Base-by-base conservation (phyloP, 2,329 filamentous ascomycete species). In the Camillea tinctor region DNA sequence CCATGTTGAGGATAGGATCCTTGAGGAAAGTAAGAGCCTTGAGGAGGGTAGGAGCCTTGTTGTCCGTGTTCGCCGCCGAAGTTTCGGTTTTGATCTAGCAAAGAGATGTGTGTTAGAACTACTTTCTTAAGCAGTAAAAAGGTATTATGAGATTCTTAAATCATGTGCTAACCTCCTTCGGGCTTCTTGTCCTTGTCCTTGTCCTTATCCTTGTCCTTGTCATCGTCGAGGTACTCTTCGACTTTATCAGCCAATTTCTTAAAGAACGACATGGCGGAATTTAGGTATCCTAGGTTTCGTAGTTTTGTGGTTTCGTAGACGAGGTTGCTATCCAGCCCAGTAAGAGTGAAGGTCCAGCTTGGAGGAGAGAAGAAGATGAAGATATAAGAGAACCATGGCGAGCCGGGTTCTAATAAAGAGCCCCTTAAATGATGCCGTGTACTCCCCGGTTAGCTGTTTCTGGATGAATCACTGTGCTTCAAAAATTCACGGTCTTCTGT, bases 171-270 rank as follows among this genome's bases (percentile, higher is more conserved):
- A 53, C 52, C 50, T 24, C 56, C 54, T 13, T 20, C 44, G 19
- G 50, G 36, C 9, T 30, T 21, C 49, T 64, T 30, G 17, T 58
- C 40, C 54, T 64, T 62, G n/a, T 61, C 49, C 52, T 65, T 61
- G 40, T 63, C 58, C 15, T 51, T 55, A 17, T 59, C 58, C n/a
- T n/a, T n/a, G n/a, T 61, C 49, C 52, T 65, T 61, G 40, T 63
- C 58, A n/a, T 51, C 57, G n/a, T 59, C 58, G 30, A 66, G 30
- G 9, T 65, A 50, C 15, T 63, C 61, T 30, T 65, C 64, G 55
- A 66, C 56, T 57, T 66, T 65, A 52, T 64, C 63, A 20, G 54
- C 56, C 22, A 66, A 56, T 22, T 64, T 65, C 57, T 62, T 63
- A 57, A 66, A 61, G 59, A 66, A 65, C 3, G 64, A 65, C 64